Conservation (phyloP, 2,329 filamentous ascomycete species). For the Fusarium albidum region DNA sequence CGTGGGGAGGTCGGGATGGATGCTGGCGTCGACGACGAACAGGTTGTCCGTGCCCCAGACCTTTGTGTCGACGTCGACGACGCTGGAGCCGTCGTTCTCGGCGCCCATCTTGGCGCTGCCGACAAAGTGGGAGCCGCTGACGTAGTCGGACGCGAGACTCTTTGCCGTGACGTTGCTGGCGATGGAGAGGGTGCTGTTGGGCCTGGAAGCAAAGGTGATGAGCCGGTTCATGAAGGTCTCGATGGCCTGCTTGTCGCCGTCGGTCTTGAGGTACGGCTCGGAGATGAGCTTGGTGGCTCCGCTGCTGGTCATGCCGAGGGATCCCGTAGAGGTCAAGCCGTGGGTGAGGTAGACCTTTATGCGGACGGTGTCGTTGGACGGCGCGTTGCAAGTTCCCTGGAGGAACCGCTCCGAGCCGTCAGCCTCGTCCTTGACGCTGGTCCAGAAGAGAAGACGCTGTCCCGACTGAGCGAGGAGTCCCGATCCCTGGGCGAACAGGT, state of each 20-base stretch:
- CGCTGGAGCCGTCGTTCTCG: constrained; percentile 61
- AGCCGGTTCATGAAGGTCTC: constrained; percentile 63
- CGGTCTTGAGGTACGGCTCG: constrained; percentile 47
- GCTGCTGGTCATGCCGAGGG: constrained; percentile 50
- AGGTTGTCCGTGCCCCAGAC: constrained; percentile 75
- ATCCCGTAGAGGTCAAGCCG: constrained; percentile 56
- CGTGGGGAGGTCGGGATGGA: constrained; percentile 74
- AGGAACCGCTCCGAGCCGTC: constrained; percentile 49
- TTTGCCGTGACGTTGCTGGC: constrained; percentile 53
- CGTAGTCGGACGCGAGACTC: constrained; percentile 62
- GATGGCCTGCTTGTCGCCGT: constrained; percentile 52
- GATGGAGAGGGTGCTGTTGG: constrained; percentile 64
- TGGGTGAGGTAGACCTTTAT: constrained; percentile 61
- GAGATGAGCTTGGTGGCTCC: constrained; percentile 53
- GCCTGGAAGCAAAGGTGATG: constrained; percentile 70
- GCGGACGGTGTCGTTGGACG: constrained; percentile 52
- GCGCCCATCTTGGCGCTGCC: constrained; percentile 69
- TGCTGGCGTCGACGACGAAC: constrained; percentile 72
- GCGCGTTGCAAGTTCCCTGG: constrained; percentile 56
- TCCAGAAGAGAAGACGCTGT: constrained; percentile 59
- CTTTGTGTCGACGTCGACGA: constrained; percentile 69
- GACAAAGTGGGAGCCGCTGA: constrained; percentile 61
- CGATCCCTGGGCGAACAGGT: constrained; percentile 45
- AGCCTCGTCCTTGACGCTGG: constrained; percentile 49
- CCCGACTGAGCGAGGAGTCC: constrained; percentile 55